Evolutionary conservation across 345 rosid species (phyloP), one percentile per base, ranked within the genome.

Genomic region (Aquilaria malaccensis): DNA sequence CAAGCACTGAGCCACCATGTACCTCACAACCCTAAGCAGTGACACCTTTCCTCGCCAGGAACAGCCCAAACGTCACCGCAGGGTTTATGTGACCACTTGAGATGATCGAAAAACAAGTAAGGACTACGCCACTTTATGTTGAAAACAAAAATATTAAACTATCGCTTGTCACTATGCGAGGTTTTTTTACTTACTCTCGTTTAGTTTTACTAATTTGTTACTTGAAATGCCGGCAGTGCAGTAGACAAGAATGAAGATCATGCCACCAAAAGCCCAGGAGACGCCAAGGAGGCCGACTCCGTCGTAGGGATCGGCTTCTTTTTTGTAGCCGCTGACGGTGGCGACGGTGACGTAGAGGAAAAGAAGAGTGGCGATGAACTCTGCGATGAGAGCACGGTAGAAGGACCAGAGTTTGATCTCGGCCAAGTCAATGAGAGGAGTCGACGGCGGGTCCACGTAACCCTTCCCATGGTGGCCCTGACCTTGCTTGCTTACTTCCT

Each of bases 1-100:
- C 22, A 22, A 22, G 22, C 0, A 22, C 22, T 22, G 22, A 22
- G 22, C 22, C 22, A 22, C 22, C 22, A 22, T 22, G 22, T 22
- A 1, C 22, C 22, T 1, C 0, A 22, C 22, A 22, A 1, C 22
- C 22, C 22, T 22, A 22, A 22, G 22, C 22, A 22, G 22, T 1
- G 22, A 22, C 22, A 22, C 22, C 22, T 22, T 22, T 22, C 22
- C 22, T 22, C 45, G 67, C 67, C 53, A 64, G 14, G 46, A 64
- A 46, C 67, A 64, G 67, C 12, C 91, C 91, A 54, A 85, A 78
- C 2, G 85, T 82, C 55, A 85, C 91, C 0, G 91, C 87, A 9
- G 91, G 91, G 74, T 85, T 85, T 30, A 85, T 82, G 72, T 85
- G 91, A 31, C 67, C 67, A 32, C 67, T 59, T 63, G 51, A 6